Evolutionary conservation across 2,329 filamentous ascomycete genomes (phyloP).

Genomic region (Colletotrichum magnum): DNA sequence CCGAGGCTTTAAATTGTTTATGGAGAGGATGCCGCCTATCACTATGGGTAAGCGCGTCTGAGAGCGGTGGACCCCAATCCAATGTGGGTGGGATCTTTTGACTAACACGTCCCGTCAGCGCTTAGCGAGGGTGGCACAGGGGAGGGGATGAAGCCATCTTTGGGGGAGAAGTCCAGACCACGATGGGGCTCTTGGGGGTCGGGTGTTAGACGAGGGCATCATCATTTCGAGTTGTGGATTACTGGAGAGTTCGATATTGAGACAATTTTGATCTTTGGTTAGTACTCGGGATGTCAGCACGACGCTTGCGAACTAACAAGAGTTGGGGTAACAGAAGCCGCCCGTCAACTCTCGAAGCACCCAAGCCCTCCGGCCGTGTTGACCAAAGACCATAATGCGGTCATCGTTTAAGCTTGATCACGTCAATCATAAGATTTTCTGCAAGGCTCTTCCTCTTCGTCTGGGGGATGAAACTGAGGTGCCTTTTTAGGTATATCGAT

Average conservation of each 20-base stretch:
- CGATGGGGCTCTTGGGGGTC: background rate
- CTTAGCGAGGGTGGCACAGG: conserved; percentile 23
- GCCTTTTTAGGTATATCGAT: conserved; percentile 24
- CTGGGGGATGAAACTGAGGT: background rate
- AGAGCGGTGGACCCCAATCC: conserved; percentile 9
- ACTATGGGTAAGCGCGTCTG: conserved; percentile 17
- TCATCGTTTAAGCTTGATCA: conserved; percentile 1
- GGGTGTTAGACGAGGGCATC: conserved; percentile 2
- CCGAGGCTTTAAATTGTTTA: conserved; percentile 19
- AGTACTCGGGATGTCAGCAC: no score
- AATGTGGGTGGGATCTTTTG: conserved; percentile 5
- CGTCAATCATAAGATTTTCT: conserved; percentile 4
- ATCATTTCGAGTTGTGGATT: conserved; percentile 24
- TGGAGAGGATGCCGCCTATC: conserved; percentile 22
- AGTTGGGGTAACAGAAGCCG: background rate
- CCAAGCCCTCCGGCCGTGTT: background rate
- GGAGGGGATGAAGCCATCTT: conserved; percentile 13
- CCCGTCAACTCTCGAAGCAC: background rate
- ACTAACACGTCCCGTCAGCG: conserved; percentile 16
- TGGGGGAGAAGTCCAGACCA: background rate
- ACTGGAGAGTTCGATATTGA: background rate
- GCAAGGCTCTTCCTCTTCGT: background rate
- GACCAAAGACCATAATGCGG: background rate
- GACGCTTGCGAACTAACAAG: no score
- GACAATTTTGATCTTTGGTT: background rate